Evolutionary conservation across 768 basidiomycete species (phyloP).

Genomic region (Podaxis rugospora): DNA sequence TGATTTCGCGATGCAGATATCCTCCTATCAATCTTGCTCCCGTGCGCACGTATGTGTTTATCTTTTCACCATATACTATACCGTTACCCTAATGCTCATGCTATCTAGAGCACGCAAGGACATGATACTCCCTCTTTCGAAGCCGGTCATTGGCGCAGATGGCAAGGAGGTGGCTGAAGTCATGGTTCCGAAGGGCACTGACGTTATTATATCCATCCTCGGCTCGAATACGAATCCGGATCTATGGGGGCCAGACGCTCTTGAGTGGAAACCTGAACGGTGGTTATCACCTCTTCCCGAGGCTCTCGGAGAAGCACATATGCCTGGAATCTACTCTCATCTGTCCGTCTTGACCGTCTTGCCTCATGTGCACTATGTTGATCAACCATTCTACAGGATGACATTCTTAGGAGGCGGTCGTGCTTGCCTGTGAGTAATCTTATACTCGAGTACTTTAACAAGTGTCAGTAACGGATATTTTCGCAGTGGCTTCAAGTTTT

Average conservation of each 20-base stretch:
- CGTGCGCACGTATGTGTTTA: too few species aligned
- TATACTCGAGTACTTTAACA: too few species aligned
- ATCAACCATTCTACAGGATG: constrained; percentile 3
- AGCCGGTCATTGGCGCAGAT: background rate
- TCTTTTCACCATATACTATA: too few species aligned
- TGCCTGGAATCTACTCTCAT: constrained; percentile 30
- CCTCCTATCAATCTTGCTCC: too few species aligned
- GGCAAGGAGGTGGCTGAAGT: constrained; percentile 14
- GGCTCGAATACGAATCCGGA: constrained; percentile 10
- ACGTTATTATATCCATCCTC: constrained; percentile 11
- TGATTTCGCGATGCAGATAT: too few species aligned
- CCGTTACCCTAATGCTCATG: too few species aligned
- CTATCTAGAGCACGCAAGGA: constrained; percentile 20
- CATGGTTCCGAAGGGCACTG: constrained; percentile 24
- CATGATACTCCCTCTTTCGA: constrained; percentile 12
- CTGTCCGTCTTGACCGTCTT: background rate
- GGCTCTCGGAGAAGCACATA: constrained; percentile 23
- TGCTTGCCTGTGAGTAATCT: too few species aligned
- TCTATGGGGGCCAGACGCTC: constrained; percentile 25
- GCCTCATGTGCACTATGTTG: too few species aligned
- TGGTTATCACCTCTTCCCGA: constrained; percentile 34
- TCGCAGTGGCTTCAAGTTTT: too few species aligned
- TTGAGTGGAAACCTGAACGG: constrained; percentile 44
- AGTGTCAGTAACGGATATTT: too few species aligned
- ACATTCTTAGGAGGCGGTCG: too few species aligned